Percentiles rank a stretch among this genome's conserved stretches.
Conservation (phyloP, 1,284 basidiomycete species). For the Cutaneotrichosporon sp. region DNA sequence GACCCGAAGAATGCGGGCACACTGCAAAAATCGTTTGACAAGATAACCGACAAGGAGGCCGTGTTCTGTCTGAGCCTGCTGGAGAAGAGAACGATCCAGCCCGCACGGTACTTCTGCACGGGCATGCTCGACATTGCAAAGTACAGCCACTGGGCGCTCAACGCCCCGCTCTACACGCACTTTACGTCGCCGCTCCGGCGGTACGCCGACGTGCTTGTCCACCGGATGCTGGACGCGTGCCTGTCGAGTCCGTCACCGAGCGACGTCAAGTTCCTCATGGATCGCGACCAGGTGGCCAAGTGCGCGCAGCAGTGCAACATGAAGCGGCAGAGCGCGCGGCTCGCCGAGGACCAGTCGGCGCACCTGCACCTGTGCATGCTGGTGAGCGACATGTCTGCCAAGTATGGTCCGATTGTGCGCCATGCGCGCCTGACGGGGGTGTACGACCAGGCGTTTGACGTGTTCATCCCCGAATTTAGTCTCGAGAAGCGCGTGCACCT, state of each 20-base stretch:
- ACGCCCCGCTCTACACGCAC: slow-evolving; percentile 89
- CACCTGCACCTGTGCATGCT: slow-evolving; percentile 93
- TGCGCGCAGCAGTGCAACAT: slow-evolving; percentile 97
- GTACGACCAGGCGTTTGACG: slow-evolving; percentile 92
- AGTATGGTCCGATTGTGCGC: slow-evolving; percentile 89
- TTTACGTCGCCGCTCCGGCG: slow-evolving; percentile 91
- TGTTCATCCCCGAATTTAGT: slow-evolving; percentile 78
- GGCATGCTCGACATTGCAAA: slow-evolving; percentile 99
- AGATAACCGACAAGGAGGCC: slow-evolving; percentile 66
- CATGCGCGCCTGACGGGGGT: slow-evolving; percentile 90
- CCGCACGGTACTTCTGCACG: slow-evolving; percentile 95
- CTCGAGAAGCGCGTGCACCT: slow-evolving; percentile 98
- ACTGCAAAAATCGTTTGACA: slow-evolving; percentile 75
- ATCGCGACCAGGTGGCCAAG: slow-evolving; percentile 94
- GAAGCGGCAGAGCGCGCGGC: slow-evolving; percentile 60
- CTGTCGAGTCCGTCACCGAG: slow-evolving; percentile 53
- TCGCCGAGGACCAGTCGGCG: slow-evolving; percentile 92
- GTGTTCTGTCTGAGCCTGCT: slow-evolving; percentile 71
- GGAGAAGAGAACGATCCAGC: slow-evolving; percentile 77
- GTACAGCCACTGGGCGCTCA: slow-evolving; percentile 89
- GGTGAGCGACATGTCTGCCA: slow-evolving; percentile 80
- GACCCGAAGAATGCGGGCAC: slow-evolving; percentile 74
- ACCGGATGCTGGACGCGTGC: slow-evolving; percentile 93
- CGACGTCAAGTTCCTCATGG: slow-evolving; percentile 90
- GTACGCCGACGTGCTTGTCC: slow-evolving; percentile 84